Evolutionary conservation across 1,284 basidiomycete species (phyloP).

Genomic region (Tremellales sp.): DNA sequence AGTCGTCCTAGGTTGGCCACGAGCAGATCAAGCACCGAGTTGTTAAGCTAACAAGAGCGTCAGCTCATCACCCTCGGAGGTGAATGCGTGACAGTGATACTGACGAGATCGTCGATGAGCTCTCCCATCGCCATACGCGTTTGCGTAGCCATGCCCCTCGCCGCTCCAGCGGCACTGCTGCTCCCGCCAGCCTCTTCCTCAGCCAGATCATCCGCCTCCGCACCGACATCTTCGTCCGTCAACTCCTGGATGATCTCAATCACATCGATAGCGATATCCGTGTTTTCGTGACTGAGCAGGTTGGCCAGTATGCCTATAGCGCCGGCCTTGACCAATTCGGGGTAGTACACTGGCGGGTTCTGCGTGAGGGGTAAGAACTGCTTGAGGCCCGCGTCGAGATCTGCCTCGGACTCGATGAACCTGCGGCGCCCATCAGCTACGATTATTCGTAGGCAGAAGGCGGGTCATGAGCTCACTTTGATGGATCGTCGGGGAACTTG

Average conservation of each 20-base stretch:
- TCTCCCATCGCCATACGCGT: slow-evolving; percentile 57
- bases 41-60: slow-evolving; percentile 59
- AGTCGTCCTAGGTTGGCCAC: slow-evolving; percentile 82
- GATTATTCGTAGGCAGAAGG: background rate
- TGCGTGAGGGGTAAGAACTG: slow-evolving; percentile 85
- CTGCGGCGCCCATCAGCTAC: slow-evolving; percentile 49
- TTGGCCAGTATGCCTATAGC: slow-evolving; percentile 65
- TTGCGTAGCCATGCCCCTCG: slow-evolving; percentile 41
- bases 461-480: slow-evolving; percentile 60
- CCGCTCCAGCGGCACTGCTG: slow-evolving; percentile 5
- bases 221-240: slow-evolving; percentile 91
- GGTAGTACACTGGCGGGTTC: slow-evolving; percentile 75
- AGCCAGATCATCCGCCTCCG: slow-evolving; percentile 67
- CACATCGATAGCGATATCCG: slow-evolving; percentile 88
- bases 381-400: slow-evolving; percentile 82
- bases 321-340: slow-evolving; percentile 77
- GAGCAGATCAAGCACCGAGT: slow-evolving; percentile 79
- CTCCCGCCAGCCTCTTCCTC: slow-evolving; percentile 52
- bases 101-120: slow-evolving; percentile 68
- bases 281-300: slow-evolving; percentile 85
- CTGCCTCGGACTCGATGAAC: slow-evolving; percentile 97
- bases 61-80: background rate
- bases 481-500: slow-evolving; percentile 82
- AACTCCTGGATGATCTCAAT: slow-evolving; percentile 89
- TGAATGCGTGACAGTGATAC: slow-evolving; percentile 34